Evolutionary conservation across 1,284 basidiomycete species (phyloP), one percentile per base, ranked within the genome.

Genomic region (Cronartium quercuum): DNA sequence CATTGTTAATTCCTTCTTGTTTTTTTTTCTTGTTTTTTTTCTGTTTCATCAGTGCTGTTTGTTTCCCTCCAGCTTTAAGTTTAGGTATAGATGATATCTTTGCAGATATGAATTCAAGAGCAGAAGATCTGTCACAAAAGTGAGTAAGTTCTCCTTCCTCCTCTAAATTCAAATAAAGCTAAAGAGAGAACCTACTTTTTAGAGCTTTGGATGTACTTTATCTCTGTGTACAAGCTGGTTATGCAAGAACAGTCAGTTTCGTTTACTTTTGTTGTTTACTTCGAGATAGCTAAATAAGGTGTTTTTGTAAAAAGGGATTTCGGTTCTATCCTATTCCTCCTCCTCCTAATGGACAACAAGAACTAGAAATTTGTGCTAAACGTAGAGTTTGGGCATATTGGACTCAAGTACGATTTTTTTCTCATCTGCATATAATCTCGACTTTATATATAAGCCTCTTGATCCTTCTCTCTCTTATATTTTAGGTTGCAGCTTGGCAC

Each of bases 371-470:
- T 6, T 73, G 70, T 47, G 47, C 44, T n/a, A 73, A 73, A 57
- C 70, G 70, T 60, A 6, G 70, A 41, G 37, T 66, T 41, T 73
- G 70, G 70, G 70, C 70, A 21, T 73, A 73, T 34, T 73, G 70
- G 70, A 73, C 70, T 6, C 61, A 73, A 37, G 70, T 73, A 10
- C n/a, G 47, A 57, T 10, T 24, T 10, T 47, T 24, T 42, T 58
- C 47, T 13, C n/a, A 21, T 21, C 38, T 21, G 34, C 38, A 15
- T 38, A 1, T 29, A 44, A 47, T 1, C 42, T 10, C 41, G 24
- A 15, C 24, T 2, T 21, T 51, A 37, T 12, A 35, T 51, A 6
- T 13, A 58, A 34, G 13, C 3, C 4, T 29, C 21, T 38, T 29
- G 12, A 15, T 40, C 15, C 29, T 57, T 35, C 9, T 61, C n/a